Conservation (phyloP, 352 stramenopile genomes). For the Globisporangium iwayamae region DNA sequence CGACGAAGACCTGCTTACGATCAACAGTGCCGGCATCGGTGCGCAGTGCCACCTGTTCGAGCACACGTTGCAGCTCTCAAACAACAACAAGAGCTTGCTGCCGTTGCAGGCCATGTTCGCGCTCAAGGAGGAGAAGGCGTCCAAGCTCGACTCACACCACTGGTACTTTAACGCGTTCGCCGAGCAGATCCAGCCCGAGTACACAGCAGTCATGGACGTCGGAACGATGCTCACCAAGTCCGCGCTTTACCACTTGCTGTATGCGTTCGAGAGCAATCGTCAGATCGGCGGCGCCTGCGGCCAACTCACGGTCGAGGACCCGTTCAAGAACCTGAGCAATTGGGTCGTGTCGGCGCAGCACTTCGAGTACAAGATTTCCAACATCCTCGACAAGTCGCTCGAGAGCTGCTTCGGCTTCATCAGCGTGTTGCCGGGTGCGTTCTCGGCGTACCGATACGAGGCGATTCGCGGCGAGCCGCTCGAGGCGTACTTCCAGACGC, state of each 20-base stretch:
- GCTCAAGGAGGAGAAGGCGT: constrained; percentile 79
- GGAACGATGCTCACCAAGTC: constrained; percentile 81
- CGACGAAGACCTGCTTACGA: constrained; percentile 82
- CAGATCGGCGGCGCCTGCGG: constrained; percentile 83
- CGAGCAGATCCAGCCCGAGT: constrained; percentile 82
- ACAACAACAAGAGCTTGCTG: constrained; percentile 65
- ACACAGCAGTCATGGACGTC: constrained; percentile 81
- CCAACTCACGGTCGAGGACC: constrained; percentile 79
- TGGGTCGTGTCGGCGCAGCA: constrained; percentile 86
- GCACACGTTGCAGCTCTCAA: constrained; percentile 71
- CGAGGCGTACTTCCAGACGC: constrained; percentile 84
- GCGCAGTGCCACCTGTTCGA: constrained; percentile 85
- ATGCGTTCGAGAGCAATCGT: constrained; percentile 71
- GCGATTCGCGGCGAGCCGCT: constrained; percentile 75
- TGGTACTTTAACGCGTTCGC: constrained; percentile 85
- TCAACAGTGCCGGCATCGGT: constrained; percentile 79
- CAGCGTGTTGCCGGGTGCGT: constrained; percentile 79
- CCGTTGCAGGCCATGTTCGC: constrained; percentile 79
- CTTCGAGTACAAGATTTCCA: constrained; percentile 90
- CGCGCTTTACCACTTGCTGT: constrained; percentile 73
- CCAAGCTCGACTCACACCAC: constrained; percentile 82
- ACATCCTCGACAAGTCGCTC: constrained; percentile 84
- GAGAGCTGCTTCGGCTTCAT: constrained; percentile 88
- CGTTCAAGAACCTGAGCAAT: constrained; percentile 80
- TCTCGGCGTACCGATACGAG: constrained; percentile 82